Evolutionary conservation across 192 early-diverging fungal species (phyloP), one percentile per base, ranked within the genome.

Genomic region (Funneliformis geosporum): DNA sequence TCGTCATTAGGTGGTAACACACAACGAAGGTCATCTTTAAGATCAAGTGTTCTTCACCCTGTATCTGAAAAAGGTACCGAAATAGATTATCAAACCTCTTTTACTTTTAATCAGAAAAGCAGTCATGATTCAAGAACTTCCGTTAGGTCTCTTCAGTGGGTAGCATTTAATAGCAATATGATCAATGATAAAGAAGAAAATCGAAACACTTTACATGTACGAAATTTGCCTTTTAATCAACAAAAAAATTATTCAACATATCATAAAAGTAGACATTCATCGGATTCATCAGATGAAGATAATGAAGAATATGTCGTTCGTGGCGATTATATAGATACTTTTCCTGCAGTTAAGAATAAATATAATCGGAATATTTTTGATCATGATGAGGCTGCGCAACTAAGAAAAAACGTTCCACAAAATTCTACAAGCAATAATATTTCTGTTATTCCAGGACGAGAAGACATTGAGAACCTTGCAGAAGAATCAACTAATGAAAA

Each of bases 261-360:
- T 69, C 40, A 10, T 11, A 21, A 69, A 39, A 40, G 6, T 42
- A 9, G 67, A 43, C 7, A 5, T n/a, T 69, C 67, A 21, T 28
- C 62, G 2, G 28, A 65, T 6, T 65, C 23, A 65, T 16, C 43
- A 0, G 69, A 25, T 71, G 69, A 42, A n/a, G 43, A 47, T 23
- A 23, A 72, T 14, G 70, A 18, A 5, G 70, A 72, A 47, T 72
- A 47, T 47, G 14, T 43, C 5, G 50, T 72, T 72, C 8, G 27
- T 28, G 70, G 70, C 16, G 70, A 72, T 47, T 72, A 72, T 46
- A 72, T 72, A 9, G 44, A 72, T 72, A 72, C 74, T 38, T 8
- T 60, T 23, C 38, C 55, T 60, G 25, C 4, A 38, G 18, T 71
- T 9, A 67, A 33, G 7, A 21, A 33, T 40, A 68, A 40, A 33